Conservation (phyloP, 2,329 filamentous ascomycete species). For the Aspergillus sp. region DNA sequence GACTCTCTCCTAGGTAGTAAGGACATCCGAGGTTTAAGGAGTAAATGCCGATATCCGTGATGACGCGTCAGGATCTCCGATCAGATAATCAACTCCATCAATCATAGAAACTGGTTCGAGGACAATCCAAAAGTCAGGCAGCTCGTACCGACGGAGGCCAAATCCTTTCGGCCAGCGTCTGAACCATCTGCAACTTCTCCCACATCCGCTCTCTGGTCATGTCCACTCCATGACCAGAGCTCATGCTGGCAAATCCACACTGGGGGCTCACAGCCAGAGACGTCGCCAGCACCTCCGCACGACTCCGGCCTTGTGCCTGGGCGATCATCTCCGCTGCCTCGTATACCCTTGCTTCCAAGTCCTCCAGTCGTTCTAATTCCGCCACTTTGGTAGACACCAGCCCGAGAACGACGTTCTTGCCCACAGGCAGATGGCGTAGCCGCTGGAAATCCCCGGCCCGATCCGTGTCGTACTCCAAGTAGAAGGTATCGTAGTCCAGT, state of each 20-base stretch:
- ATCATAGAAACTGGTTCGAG: not conserved
- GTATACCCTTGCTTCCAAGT: not conserved
- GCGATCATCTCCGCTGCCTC: not conserved
- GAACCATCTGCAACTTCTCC: conserved; percentile 66
- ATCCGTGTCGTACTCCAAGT: no score
- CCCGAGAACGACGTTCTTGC: no score
- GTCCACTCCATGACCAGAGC: conserved; percentile 53
- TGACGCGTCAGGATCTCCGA: no score
- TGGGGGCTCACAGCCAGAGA: conserved; percentile 25
- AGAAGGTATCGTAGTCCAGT: no score
- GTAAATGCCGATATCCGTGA: no score
- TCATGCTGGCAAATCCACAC: conserved; percentile 63
- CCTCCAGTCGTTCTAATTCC: not conserved
- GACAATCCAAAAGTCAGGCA: no score
- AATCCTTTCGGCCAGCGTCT: conserved; percentile 51
- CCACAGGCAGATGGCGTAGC: no score
- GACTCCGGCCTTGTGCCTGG: not conserved
- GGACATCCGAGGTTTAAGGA: not conserved
- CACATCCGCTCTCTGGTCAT: conserved; percentile 64
- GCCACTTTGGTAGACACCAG: not conserved
- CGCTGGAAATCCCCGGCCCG: no score
- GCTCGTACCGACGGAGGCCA: no score
- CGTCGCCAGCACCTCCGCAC: not conserved
- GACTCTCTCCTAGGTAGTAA: not conserved
- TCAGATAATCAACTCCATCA: not conserved